Conservation (phyloP, 805 yeast species). For the Kurtzmaniella cleridarum region DNA sequence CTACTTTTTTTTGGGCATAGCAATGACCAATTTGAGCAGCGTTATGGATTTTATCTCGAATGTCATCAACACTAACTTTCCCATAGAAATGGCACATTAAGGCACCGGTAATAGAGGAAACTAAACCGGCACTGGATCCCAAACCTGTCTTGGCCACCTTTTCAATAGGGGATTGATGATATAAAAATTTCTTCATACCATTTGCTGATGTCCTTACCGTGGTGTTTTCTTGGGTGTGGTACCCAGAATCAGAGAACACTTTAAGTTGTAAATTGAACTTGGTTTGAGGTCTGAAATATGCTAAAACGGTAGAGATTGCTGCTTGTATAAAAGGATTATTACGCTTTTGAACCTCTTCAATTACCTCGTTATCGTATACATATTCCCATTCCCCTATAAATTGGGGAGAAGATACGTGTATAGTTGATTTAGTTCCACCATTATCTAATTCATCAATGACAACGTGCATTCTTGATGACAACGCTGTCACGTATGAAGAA, state of each 20-base stretch:
- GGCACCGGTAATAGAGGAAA: constrained; percentile 71
- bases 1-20: constrained; percentile 89
- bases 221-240: constrained; percentile 70
- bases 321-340: constrained; percentile 73
- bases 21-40: constrained; percentile 88
- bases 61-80: constrained; percentile 8
- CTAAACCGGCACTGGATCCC: constrained; percentile 94
- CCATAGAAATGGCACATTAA: constrained; percentile 44
- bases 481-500: constrained; percentile 75
- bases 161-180: constrained; percentile 54
- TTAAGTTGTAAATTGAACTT: constrained; percentile 42
- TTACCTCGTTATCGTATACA: constrained; percentile 17
- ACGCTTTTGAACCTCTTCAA: constrained; percentile 24
- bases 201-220: constrained; percentile 25
- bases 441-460: constrained; percentile 26
- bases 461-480: constrained; percentile 88
- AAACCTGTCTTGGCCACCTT: constrained; percentile 90
- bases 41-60: constrained; percentile 52
- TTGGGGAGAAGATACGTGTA: constrained; percentile 68
- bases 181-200: constrained; percentile 44
- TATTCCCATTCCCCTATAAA: constrained; percentile 73
- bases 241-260: constrained; percentile 81
- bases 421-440: constrained; percentile 11
- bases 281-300: constrained; percentile 40
- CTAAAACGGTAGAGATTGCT: constrained; percentile 49